These are phyloP conservation scores for Immersiporthe knoxdaviesiana DNA, from an alignment of 2,329 filamentous ascomycete genomes.

Conservation along the genomic window DNA sequence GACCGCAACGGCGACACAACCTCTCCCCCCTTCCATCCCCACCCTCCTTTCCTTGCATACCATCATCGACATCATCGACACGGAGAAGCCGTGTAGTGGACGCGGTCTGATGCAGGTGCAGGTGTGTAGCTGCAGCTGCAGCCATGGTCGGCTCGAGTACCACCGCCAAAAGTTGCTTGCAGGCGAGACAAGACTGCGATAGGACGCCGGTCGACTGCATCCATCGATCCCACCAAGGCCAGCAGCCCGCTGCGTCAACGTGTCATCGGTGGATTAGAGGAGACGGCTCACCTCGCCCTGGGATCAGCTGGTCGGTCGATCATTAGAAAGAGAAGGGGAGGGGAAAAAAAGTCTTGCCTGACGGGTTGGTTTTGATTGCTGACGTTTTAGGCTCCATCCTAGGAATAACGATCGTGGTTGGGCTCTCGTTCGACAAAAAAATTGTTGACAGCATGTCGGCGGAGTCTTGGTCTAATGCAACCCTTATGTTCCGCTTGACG, in stretches of 20 bases:
- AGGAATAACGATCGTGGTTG: conserved; percentile 8
- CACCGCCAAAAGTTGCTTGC: background rate
- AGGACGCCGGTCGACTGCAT: conserved; percentile 18
- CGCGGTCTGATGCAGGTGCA: conserved; percentile 1
- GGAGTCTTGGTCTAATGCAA: conserved; percentile 19
- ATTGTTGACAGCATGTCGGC: conserved; percentile 19
- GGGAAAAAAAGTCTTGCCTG: background rate
- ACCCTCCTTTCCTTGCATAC: background rate
- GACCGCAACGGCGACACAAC: background rate
- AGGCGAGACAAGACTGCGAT: conserved; percentile 15
- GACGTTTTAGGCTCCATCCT: conserved; percentile 5
- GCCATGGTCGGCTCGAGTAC: conserved; percentile 4
- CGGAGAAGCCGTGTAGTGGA: conserved; percentile 7
- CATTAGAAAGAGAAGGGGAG: too few relatives aligned
- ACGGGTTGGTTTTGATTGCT: conserved; percentile 13
- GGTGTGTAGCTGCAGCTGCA: background rate
- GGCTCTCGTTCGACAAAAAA: conserved; percentile 4
- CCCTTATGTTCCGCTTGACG: conserved; percentile 7
- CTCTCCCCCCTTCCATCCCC: background rate
- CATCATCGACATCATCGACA: conserved; percentile 11
- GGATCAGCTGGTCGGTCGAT: conserved; percentile 16
- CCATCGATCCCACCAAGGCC: conserved; percentile 7
- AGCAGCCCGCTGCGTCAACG: conserved; percentile 18
- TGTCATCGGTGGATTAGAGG: conserved; percentile 13
- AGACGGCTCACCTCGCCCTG: conserved; percentile 13